A percentile compares a stretch with the other conserved stretches of the same genome.
Evolutionary conservation across 495 filamentous ascomycete genomes (phyloP).

Genomic region (Evansstolkia leycettana): DNA sequence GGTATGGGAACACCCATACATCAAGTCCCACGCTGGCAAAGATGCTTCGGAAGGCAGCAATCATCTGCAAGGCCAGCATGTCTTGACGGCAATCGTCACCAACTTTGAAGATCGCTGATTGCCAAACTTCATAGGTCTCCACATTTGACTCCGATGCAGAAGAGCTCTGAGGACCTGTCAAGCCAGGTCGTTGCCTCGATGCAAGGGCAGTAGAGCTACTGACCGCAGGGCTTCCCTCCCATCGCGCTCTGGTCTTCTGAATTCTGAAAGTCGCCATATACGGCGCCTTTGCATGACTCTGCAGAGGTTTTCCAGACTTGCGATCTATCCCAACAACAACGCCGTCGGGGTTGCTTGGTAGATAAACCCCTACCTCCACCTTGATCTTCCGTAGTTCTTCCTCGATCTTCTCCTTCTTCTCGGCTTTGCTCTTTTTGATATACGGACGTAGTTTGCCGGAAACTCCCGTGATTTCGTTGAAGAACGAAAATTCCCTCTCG

Average conservation of each 20-base stretch:
- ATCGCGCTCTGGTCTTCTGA: conserved; percentile 54
- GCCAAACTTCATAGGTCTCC: conserved; percentile 81
- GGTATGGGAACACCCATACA: conserved; percentile 93
- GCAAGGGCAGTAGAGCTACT: conserved; percentile 12
- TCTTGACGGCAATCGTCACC: conserved; percentile 98
- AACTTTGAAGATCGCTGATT: conserved; percentile 99
- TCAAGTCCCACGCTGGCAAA: conserved; percentile 90
- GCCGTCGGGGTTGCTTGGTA: conserved; percentile 94
- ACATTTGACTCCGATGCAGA: conserved; percentile 14
- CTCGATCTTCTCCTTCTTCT: conserved; percentile 99
- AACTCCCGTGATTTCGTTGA: conserved; percentile 89
- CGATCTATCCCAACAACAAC: conserved; percentile 95
- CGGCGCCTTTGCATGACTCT: conserved; percentile 94
- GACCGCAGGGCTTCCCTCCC: conserved; percentile 9
- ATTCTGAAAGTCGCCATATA: conserved; percentile 99
- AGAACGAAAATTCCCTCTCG: conserved; percentile 91
- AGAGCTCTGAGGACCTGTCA: conserved; percentile 37
- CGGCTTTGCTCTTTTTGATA: conserved; percentile 84
- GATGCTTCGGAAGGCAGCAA: conserved; percentile 91
- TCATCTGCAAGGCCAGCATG: conserved; percentile 93
- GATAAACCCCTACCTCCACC: conserved; percentile 91
- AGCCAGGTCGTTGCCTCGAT: conserved; percentile 39
- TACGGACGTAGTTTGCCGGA: conserved; percentile 91
- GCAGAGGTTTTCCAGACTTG: conserved; percentile 91
- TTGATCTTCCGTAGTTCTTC: conserved; percentile 95